Evolutionary conservation across 177 flowering plant species (phyloP).

Genomic region (Vitis hybrid): DNA sequence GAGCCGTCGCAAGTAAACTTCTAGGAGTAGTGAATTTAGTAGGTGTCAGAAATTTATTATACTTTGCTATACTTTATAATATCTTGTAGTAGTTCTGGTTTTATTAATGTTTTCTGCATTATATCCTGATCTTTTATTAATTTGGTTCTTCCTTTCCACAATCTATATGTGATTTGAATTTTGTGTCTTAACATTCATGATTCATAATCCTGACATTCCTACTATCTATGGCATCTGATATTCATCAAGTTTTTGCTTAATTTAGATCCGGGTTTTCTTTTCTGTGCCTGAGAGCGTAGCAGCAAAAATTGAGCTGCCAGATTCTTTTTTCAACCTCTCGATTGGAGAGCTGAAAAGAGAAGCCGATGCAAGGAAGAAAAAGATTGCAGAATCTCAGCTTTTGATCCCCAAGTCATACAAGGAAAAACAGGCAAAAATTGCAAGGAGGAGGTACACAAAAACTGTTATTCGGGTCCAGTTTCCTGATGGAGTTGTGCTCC

Average conservation of each 20-base stretch:
- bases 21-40: no score
- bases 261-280: constrained; percentile 74
- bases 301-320: constrained; percentile 74
- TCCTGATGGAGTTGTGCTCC: constrained; percentile 93
- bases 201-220: neutral
- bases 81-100: no score
- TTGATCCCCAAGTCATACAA: constrained; percentile 80
- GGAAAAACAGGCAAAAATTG: constrained; percentile 90
- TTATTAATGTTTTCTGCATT: neutral
- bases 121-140: neutral
- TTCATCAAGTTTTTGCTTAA: constrained; percentile 8
- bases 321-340: constrained; percentile 76
- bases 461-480: constrained; percentile 80
- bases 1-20: no score
- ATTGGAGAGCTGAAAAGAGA: constrained; percentile 75
- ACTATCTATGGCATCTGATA: constrained; percentile 11
- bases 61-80: no score
- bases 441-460: constrained; percentile 56
- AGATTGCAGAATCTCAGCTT: constrained; percentile 86
- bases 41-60: no score
- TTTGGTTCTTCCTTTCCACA: neutral
- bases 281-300: constrained; percentile 80
- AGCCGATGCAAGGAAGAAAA: constrained; percentile 75
- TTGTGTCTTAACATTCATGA: neutral
- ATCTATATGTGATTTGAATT: neutral